Percentiles rank a stretch among this genome's conserved stretches.
phyloP scores from a whole-genome alignment of 345 rosid genomes.

The Eucalyptus polybractea region DNA sequence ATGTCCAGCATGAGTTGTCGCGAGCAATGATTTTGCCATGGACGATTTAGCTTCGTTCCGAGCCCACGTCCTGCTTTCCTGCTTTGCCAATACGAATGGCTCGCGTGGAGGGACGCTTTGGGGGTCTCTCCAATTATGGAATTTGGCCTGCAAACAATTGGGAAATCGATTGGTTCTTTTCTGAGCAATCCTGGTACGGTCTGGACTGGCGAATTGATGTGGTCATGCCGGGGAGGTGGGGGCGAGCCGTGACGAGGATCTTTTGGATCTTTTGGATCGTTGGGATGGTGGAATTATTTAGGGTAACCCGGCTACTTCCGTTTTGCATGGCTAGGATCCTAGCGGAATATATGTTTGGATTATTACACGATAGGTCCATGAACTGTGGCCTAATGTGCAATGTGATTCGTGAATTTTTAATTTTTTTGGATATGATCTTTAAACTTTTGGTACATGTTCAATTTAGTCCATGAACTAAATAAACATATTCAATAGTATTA shows the following conservation, averaged over 20 bases:
- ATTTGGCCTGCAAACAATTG: background rate
- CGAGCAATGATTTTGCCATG: background rate
- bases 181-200: background rate
- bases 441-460: accelerated
- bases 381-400: accelerated
- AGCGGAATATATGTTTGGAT: background rate
- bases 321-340: background rate
- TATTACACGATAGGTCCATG: background rate
- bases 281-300: background rate
- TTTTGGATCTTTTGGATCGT: background rate
- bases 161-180: background rate
- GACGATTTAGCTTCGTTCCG: background rate
- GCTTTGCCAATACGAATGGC: background rate
- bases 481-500: background rate
- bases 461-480: background rate
- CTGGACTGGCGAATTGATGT: background rate
- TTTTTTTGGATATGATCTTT: accelerated
- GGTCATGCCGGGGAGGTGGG: background rate
- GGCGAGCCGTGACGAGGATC: background rate
- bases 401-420: accelerated
- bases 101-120: background rate
- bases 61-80: background rate
- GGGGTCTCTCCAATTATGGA: background rate
- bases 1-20: background rate
- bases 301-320: background rate